These are phyloP conservation scores for Blastocystis hominis DNA, from an alignment of 352 stramenopile species.

Conservation along the genomic window DNA sequence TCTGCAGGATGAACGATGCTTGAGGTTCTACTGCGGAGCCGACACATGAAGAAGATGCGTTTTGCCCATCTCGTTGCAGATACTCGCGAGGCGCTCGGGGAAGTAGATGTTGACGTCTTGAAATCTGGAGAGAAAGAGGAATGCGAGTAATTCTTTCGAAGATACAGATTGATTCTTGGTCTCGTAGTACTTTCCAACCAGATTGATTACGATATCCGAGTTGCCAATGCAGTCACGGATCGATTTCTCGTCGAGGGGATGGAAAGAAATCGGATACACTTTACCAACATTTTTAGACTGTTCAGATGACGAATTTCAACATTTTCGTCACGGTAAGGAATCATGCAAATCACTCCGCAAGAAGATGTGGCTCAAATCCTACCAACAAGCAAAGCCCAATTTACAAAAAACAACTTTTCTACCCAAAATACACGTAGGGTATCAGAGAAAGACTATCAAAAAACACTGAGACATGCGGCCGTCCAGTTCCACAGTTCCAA, in stretches of 20 bases:
- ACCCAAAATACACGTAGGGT: not conserved
- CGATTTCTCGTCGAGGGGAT: constrained; percentile 70
- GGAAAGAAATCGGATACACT: constrained; percentile 71
- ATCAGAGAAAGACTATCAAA: not conserved
- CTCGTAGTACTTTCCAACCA: too few species aligned
- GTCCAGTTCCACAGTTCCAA: not conserved
- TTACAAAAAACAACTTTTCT: too few species aligned
- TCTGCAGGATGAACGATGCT: constrained; percentile 67
- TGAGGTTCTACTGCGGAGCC: not conserved
- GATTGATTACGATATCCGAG: constrained; percentile 87
- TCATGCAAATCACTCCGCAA: not conserved
- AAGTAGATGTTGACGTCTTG: too few species aligned
- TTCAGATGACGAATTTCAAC: constrained; percentile 82
- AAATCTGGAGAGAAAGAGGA: constrained; percentile 59
- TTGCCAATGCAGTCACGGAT: constrained; percentile 68
- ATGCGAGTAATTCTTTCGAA: not conserved
- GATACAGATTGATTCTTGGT: not conserved
- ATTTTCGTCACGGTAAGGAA: constrained; percentile 82
- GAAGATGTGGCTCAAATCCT: too few species aligned
- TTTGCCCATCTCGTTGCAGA: too few species aligned
- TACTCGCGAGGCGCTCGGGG: too few species aligned
- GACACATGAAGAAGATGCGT: too few species aligned
- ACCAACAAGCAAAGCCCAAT: too few species aligned
- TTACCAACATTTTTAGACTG: constrained; percentile 82
- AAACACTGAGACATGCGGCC: not conserved